Evolutionary conservation across 1,139 yeast genomes (phyloP).

Genomic region (Geotrichum australiense): DNA sequence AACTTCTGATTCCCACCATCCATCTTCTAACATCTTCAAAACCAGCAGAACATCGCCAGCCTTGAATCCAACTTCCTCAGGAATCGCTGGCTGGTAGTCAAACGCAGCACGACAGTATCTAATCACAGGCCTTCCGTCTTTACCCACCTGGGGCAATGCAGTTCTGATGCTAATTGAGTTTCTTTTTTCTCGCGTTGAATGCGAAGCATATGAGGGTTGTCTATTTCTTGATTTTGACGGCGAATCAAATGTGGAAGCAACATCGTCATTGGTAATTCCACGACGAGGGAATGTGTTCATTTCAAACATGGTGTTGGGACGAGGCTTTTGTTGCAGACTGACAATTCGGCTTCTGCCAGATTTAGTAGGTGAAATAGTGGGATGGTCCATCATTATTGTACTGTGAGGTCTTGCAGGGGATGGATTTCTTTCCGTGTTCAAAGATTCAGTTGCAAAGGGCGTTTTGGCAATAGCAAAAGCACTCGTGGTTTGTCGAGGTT

Average conservation of each 20-base stretch:
- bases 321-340: no score
- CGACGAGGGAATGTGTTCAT: no score
- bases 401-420: no score
- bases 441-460: not conserved
- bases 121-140: constrained; percentile 46
- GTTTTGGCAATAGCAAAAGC: not conserved
- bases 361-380: no score
- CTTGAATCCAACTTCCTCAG: constrained; percentile 69
- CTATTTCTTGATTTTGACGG: not conserved
- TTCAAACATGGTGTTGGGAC: no score
- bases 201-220: constrained; percentile 4
- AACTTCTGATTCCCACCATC: constrained; percentile 85
- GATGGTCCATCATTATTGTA: no score
- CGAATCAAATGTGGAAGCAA: not conserved
- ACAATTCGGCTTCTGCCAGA: no score
- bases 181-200: not conserved
- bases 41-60: constrained; percentile 71
- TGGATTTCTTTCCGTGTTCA: no score
- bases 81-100: constrained; percentile 66
- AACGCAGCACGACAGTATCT: constrained; percentile 62
- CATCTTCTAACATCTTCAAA: constrained; percentile 72
- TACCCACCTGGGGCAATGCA: constrained; percentile 17
- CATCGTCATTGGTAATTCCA: no score
- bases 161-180: not conserved
- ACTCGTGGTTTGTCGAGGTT: not conserved